A percentile compares a stretch with the other conserved stretches of the same genome.
Conservation (phyloP, 148 eudicot genomes). For the Amaranthus palmeri region DNA sequence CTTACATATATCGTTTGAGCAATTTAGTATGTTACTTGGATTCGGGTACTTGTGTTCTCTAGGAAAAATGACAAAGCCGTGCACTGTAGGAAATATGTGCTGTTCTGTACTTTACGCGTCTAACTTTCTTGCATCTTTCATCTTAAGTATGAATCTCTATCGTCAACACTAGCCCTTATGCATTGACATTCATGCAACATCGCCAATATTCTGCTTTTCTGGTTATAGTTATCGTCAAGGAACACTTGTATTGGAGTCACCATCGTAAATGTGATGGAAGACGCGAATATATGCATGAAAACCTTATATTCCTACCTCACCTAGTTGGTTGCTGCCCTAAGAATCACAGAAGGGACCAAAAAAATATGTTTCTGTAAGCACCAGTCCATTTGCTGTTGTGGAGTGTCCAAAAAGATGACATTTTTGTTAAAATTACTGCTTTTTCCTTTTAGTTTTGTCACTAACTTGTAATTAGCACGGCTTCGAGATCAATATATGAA, state of each 20-base stretch:
- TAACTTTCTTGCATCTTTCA: background rate
- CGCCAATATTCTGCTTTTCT: conserved; percentile 5
- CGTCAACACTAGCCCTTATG: too few species aligned
- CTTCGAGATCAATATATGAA: conserved; percentile 21
- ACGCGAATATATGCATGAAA: background rate
- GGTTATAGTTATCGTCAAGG: too few species aligned
- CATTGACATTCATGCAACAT: background rate
- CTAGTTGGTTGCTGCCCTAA: conserved; percentile 11
- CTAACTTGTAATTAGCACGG: background rate
- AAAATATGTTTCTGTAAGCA: background rate
- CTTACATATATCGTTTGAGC: background rate
- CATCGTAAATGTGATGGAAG: background rate
- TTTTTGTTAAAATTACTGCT: conserved; percentile 23
- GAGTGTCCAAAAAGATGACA: conserved; percentile 16
- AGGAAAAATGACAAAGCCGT: too few species aligned
- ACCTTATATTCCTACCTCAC: conserved; percentile 4
- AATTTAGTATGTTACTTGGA: background rate
- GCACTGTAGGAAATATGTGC: too few species aligned
- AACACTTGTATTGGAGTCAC: background rate
- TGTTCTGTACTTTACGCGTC: background rate
- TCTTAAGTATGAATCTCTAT: background rate
- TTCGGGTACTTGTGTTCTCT: too few species aligned
- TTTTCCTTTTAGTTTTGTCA: conserved; percentile 21
- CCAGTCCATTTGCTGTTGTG: conserved; percentile 6
- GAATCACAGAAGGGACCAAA: conserved; percentile 1